Percentiles rank a stretch among this genome's conserved stretches.
These are phyloP conservation scores for Pseudogymnoascus sp. DNA, from an alignment of 2,329 filamentous ascomycete genomes.

Conservation along the genomic window DNA sequence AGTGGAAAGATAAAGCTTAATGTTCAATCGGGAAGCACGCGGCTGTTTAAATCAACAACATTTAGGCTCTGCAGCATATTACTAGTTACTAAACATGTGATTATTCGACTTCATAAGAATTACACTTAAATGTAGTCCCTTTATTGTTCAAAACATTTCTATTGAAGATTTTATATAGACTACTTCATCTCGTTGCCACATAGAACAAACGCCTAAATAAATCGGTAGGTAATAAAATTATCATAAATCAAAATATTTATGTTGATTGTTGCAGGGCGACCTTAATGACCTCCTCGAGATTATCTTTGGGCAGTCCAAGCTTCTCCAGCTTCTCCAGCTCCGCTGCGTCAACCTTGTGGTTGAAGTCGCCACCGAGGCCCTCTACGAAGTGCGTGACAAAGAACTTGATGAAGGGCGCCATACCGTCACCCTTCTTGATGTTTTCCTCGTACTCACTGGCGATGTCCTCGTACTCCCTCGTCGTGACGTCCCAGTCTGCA, in stretches of 20 bases:
- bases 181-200: not conserved
- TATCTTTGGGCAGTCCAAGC: not conserved
- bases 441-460: not conserved
- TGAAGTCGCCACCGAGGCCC: not conserved
- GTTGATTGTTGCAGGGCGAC: not conserved
- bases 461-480: not conserved
- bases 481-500: constrained; percentile 20
- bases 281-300: not conserved
- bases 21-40: too few species aligned
- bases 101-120: too few species aligned
- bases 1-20: too few species aligned
- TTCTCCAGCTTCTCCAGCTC: constrained; percentile 4
- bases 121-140: too few species aligned
- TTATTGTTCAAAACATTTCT: too few species aligned
- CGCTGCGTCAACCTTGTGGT: not conserved
- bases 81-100: too few species aligned
- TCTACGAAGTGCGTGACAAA: constrained; percentile 6
- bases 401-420: constrained; percentile 4
- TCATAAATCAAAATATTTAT: not conserved
- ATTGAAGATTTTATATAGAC: not conserved
- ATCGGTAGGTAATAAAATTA: not conserved
- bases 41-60: too few species aligned
- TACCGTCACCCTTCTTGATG: constrained; percentile 3
- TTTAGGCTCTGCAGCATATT: too few species aligned
- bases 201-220: not conserved